These are phyloP conservation scores for Oryza glaberrima DNA, from an alignment of 176 grass and related monocot genomes.

Conservation along the genomic window DNA sequence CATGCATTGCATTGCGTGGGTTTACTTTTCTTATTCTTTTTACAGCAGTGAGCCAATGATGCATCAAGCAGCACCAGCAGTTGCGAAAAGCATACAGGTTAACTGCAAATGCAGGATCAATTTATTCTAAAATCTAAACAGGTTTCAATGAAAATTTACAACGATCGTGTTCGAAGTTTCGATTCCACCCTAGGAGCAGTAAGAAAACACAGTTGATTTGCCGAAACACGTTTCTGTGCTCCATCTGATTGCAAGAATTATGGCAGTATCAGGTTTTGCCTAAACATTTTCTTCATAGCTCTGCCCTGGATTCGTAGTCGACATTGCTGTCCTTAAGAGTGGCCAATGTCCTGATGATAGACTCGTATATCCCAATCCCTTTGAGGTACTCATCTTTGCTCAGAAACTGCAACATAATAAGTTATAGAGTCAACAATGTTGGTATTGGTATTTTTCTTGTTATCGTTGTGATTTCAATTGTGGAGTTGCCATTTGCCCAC, in stretches of 20 bases:
- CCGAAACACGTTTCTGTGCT: not conserved
- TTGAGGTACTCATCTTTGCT: conserved; percentile 88
- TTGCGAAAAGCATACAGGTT: not conserved
- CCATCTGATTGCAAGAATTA: not conserved
- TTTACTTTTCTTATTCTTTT: not conserved
- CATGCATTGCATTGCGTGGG: not conserved
- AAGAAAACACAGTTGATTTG: not conserved
- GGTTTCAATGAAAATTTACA: conserved; percentile 33
- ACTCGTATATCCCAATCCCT: conserved; percentile 80
- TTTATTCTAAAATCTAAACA: conserved; percentile 11
- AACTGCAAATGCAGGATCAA: not conserved
- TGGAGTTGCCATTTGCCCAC: too few relatives aligned
- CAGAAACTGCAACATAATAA: conserved; percentile 63
- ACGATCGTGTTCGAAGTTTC: not conserved
- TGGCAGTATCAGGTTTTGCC: not conserved
- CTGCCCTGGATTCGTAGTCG: conserved; percentile 64
- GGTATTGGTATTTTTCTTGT: conserved; percentile 5
- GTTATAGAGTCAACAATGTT: not conserved
- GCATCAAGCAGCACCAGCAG: not conserved
- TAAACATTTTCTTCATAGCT: conserved; percentile 59
- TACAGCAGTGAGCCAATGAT: not conserved
- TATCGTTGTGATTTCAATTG: conserved; percentile 10
- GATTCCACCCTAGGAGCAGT: not conserved
- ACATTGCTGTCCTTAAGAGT: conserved; percentile 38
- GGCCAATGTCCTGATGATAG: conserved; percentile 65